phyloP scores from a whole-genome alignment of 1,284 basidiomycete species.

The Lentinus polychrous region DNA sequence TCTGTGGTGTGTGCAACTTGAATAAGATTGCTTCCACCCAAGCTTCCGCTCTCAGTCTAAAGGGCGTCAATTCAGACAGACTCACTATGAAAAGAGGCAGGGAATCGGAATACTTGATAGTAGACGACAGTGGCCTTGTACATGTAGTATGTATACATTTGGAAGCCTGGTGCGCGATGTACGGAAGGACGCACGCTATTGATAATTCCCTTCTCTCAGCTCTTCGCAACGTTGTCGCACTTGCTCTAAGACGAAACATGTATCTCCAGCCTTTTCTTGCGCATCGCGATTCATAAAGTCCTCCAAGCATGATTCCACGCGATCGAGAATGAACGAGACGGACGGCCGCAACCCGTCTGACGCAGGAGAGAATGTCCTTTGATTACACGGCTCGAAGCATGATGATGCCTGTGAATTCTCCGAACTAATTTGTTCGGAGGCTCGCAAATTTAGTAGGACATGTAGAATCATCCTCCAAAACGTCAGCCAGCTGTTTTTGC shows the following conservation, averaged over 20 bases:
- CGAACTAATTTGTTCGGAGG: conserved; percentile 1
- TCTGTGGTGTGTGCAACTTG: too few relatives aligned
- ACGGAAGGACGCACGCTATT: too few relatives aligned
- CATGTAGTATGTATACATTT: too few relatives aligned
- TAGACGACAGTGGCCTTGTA: too few relatives aligned
- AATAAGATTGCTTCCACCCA: too few relatives aligned
- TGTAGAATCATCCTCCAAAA: conserved; percentile 26
- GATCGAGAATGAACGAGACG: conserved; percentile 10
- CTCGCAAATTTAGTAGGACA: conserved; percentile 12
- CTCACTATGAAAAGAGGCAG: too few relatives aligned
- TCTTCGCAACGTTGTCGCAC: too few relatives aligned
- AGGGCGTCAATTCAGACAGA: too few relatives aligned
- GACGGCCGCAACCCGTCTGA: conserved; percentile 18
- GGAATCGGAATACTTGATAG: too few relatives aligned
- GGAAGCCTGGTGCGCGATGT: too few relatives aligned
- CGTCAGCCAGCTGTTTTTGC: conserved; percentile 19
- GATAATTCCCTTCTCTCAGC: too few relatives aligned
- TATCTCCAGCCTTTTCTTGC: conserved; percentile 13
- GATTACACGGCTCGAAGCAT: background rate
- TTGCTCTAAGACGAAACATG: background rate
- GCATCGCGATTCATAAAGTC: conserved; percentile 17
- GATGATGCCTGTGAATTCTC: background rate
- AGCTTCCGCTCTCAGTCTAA: too few relatives aligned
- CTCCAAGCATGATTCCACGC: conserved; percentile 16
- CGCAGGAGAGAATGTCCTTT: conserved; percentile 15